Percentiles rank a stretch among this genome's conserved stretches.
These are phyloP conservation scores for Sarcodon aspratus DNA, from an alignment of 768 basidiomycete genomes.

Conservation along the genomic window DNA sequence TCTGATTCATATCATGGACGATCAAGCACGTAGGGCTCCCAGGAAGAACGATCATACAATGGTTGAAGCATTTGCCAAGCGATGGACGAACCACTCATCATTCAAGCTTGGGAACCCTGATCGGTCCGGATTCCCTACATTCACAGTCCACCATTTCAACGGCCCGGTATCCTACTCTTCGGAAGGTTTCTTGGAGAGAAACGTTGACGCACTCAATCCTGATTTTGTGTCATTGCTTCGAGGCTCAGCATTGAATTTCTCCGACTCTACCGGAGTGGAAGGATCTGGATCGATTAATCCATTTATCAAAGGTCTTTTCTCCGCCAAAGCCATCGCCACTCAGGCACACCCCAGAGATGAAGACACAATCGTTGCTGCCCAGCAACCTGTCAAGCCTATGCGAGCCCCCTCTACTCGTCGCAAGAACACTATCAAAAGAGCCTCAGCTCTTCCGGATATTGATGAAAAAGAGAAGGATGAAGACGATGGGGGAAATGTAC, in stretches of 20 bases:
- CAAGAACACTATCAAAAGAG: constrained; percentile 60
- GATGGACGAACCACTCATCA: constrained; percentile 88
- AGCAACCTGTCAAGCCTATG: constrained; percentile 91
- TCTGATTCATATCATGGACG: constrained; percentile 94
- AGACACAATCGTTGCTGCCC: constrained; percentile 90
- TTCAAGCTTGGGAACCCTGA: constrained; percentile 78
- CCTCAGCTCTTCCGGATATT: constrained; percentile 33
- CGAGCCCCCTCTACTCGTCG: constrained; percentile 83
- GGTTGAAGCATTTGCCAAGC: constrained; percentile 88
- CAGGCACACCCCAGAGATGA: constrained; percentile 88
- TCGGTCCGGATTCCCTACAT: constrained; percentile 71
- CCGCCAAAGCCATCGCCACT: constrained; percentile 80
- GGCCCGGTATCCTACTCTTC: constrained; percentile 88
- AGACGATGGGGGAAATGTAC: constrained; percentile 19
- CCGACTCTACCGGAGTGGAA: constrained; percentile 39
- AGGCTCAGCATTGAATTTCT: constrained; percentile 28
- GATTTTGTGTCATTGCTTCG: constrained; percentile 88
- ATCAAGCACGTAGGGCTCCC: constrained; percentile 75
- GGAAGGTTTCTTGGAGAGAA: constrained; percentile 82
- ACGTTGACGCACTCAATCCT: constrained; percentile 82
- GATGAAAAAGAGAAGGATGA: constrained; percentile 43
- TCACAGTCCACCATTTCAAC: constrained; percentile 87
- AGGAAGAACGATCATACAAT: constrained; percentile 93
- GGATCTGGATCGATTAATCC: constrained; percentile 77
- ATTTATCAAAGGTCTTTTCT: constrained; percentile 87